Percentiles rank a stretch among this genome's conserved stretches.
Conservation (phyloP, 2,329 filamentous ascomycete genomes). For the Leptosphaerulina australis region DNA sequence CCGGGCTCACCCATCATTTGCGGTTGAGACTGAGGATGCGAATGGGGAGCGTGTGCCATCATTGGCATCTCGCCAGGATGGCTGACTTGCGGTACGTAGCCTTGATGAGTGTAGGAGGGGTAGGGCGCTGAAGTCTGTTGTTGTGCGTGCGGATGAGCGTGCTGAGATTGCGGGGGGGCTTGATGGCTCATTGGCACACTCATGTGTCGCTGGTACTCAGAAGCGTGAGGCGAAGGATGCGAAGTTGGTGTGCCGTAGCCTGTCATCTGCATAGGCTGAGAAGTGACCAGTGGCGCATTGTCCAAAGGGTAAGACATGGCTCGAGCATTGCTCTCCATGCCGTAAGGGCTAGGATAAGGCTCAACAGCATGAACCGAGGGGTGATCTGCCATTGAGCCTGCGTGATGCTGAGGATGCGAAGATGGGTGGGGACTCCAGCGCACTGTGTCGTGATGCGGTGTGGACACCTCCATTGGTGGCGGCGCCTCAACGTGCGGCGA, state of each 20-base stretch:
- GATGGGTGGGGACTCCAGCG: slow-evolving; percentile 46
- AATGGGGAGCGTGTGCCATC: slow-evolving; percentile 45
- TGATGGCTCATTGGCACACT: slow-evolving; percentile 44
- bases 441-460: slow-evolving; percentile 36
- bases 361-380: slow-evolving; percentile 41
- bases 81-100: slow-evolving; percentile 43
- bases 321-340: slow-evolving; percentile 46
- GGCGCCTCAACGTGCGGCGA: slow-evolving; percentile 46
- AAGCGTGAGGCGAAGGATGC: slow-evolving; percentile 45
- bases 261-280: slow-evolving; percentile 46
- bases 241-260: slow-evolving; percentile 48
- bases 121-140: slow-evolving; percentile 39
- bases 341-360: slow-evolving; percentile 46
- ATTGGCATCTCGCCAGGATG: slow-evolving; percentile 47
- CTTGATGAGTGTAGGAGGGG: slow-evolving; percentile 40
- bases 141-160: slow-evolving; percentile 31
- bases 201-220: slow-evolving; percentile 48
- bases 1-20: slow-evolving; percentile 49
- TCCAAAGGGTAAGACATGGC: slow-evolving; percentile 51
- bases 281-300: slow-evolving; percentile 44
- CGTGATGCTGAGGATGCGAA: slow-evolving; percentile 41
- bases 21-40: slow-evolving; percentile 38
- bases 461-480: slow-evolving; percentile 37
- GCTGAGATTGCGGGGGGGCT: slow-evolving; percentile 35
- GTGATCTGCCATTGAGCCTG: slow-evolving; percentile 43